A percentile compares a stretch with the other conserved stretches of the same genome.
These are phyloP conservation scores for Hemisphaericaspora lyxosophila DNA, from an alignment of 1,139 yeast genomes.

Conservation along the genomic window DNA sequence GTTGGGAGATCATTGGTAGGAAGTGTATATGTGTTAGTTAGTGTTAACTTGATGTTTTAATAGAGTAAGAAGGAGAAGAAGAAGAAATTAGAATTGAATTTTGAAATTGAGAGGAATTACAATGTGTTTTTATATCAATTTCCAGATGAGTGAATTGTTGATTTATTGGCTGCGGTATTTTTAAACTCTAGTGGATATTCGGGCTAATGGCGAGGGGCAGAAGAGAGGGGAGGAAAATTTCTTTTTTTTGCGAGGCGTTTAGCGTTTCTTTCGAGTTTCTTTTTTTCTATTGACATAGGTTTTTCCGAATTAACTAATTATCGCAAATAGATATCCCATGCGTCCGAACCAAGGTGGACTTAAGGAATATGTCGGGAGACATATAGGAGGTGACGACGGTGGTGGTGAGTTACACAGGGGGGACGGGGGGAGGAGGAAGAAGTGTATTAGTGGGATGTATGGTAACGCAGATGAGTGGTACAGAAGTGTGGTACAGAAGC, in stretches of 20 bases:
- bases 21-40: background rate
- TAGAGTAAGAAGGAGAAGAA: background rate
- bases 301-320: background rate
- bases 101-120: conserved; percentile 3
- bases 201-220: conserved; percentile 7
- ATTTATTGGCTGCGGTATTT: background rate
- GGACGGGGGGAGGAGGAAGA: no score
- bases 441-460: no score
- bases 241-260: conserved; percentile 6
- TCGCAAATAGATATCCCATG: background rate
- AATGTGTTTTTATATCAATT: conserved; percentile 4
- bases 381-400: no score
- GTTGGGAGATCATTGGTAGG: conserved; percentile 15
- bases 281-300: background rate
- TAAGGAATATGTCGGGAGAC: no score
- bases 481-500: no score
- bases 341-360: background rate
- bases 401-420: no score
- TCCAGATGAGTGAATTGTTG: background rate
- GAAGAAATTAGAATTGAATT: background rate
- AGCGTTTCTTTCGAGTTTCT: background rate
- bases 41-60: no score
- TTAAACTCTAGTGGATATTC: background rate
- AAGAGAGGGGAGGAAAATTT: conserved; percentile 2
- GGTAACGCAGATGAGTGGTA: no score